phyloP scores from a whole-genome alignment of 352 stramenopile genomes.

The Globisporangium takayamanum region DNA sequence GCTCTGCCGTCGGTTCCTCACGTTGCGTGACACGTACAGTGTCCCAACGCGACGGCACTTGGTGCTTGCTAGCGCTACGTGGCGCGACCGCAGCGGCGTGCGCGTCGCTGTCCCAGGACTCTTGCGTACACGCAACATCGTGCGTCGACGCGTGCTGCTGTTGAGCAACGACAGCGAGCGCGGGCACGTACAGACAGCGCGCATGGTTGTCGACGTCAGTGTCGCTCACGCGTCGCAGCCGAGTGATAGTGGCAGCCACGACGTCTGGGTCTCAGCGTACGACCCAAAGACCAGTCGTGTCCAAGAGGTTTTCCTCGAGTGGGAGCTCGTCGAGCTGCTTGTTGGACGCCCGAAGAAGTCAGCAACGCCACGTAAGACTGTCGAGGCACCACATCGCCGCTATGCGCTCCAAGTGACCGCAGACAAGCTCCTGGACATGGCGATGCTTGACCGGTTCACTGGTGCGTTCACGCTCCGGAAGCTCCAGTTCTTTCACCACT shows the following conservation, averaged over 20 bases:
- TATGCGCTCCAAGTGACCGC: constrained; percentile 22
- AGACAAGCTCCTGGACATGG: constrained; percentile 37
- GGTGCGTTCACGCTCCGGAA: constrained; percentile 59
- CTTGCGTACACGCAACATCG: constrained; percentile 27
- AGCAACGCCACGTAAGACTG: too few relatives aligned
- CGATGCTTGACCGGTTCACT: constrained; percentile 73
- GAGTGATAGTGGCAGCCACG: constrained; percentile 9
- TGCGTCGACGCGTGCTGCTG: constrained; percentile 31
- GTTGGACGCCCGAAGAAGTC: constrained; percentile 14
- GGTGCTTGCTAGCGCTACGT: constrained; percentile 29
- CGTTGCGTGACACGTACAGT: constrained; percentile 35
- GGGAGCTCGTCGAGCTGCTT: constrained; percentile 56
- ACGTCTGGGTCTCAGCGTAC: constrained; percentile 53
- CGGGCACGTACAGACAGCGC: constrained; percentile 6
- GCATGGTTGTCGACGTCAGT: constrained; percentile 47
- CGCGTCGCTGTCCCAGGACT: constrained; percentile 44
- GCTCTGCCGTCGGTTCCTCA: constrained; percentile 33
- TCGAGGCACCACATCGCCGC: not conserved
- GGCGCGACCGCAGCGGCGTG: constrained; percentile 18
- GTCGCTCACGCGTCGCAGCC: constrained; percentile 17
- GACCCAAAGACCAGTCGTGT: constrained; percentile 25
- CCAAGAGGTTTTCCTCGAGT: constrained; percentile 66
- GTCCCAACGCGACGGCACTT: constrained; percentile 45
- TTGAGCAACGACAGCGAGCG: constrained; percentile 21
- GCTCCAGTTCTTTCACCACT: constrained; percentile 60